Base-by-base conservation (phyloP, 1,284 basidiomycete genomes). In the Moesziomyces sp. region DNA sequence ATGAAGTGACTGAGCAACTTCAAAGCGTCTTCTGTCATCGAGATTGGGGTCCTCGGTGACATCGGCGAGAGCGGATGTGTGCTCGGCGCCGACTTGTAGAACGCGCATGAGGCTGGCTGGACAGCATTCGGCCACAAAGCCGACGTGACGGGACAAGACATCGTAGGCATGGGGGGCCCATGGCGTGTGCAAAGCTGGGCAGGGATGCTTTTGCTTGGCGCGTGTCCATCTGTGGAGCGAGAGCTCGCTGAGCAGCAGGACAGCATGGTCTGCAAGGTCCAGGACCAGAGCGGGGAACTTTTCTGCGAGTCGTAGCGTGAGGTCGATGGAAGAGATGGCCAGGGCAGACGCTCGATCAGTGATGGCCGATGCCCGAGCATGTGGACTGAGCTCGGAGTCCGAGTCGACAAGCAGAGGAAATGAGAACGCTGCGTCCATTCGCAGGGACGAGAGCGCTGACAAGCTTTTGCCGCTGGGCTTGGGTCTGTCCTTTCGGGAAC, bases 221-320 rank as follows among this genome's bases (percentile, higher is more conserved):
- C 60, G 59, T 11, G 64, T 68, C 70, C 70, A 73, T 14, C 43
- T 38, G 42, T 73, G 70, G 9, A 52, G 52, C n/a, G 60, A 23
- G 47, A 67, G 59, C 47, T 73, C 60, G 50, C 45, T 46, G 18
- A 73, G 38, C 19, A 65, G 26, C 7, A 63, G 57, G 18, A 64
- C 48, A 11, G 60, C 64, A 21, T 63, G 52, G 14, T 73, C 70
- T 8, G 60, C 60, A 18, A 73, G 42, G 28, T 73, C 64, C 28
- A 68, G 30, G 6, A 67, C 43, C 30, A 52, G 56, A 30, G 53
- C 46, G 3, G 64, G 57, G 26, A 59, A 59, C n/a, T 43, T 47
- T 16, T 33, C 28, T 5, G 70, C 64, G 2, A 73, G 43, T 18
- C 58, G 52, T 8, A 73, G 53, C n/a, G 60, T 63, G 2, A 73